Percentiles rank a stretch among this genome's conserved stretches.
Conservation (phyloP, 2,329 filamentous ascomycete species). For the Pyrenochaeta sp. region DNA sequence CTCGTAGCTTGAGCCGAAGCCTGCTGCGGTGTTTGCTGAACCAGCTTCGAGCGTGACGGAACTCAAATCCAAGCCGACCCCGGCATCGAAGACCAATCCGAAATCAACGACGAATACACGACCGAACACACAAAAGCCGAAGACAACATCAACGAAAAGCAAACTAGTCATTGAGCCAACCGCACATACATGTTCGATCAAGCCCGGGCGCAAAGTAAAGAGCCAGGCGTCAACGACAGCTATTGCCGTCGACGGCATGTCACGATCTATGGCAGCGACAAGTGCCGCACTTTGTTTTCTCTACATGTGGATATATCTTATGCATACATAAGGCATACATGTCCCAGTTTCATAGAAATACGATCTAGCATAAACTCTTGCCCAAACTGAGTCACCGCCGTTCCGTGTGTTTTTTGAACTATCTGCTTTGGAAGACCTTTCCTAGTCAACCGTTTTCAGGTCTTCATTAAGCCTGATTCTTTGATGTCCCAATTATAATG, state of each 20-base stretch:
- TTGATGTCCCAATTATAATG: no score
- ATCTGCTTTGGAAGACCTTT: no score
- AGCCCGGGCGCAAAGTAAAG: not conserved
- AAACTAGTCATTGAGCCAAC: not conserved
- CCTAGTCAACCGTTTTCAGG: no score
- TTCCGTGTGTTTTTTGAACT: no score
- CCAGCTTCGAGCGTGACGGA: not conserved
- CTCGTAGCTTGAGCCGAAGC: conserved; percentile 6
- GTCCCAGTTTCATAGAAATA: not conserved
- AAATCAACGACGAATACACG: not conserved
- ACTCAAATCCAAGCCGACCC: not conserved
- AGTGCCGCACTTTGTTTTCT: not conserved
- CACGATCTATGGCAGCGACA: not conserved
- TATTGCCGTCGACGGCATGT: not conserved
- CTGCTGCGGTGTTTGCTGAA: not conserved
- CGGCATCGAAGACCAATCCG: not conserved
- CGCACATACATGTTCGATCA: not conserved
- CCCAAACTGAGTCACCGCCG: no score
- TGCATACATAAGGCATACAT: not conserved
- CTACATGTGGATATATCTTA: not conserved
- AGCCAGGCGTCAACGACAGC: not conserved
- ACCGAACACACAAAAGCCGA: not conserved
- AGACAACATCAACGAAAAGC: not conserved
- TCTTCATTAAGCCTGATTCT: no score
- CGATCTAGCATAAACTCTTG: not conserved